Percentiles rank a stretch among this genome's conserved stretches.
These are phyloP conservation scores for Trichoderma polysporum DNA, from an alignment of 2,329 filamentous ascomycete species.

Conservation along the genomic window DNA sequence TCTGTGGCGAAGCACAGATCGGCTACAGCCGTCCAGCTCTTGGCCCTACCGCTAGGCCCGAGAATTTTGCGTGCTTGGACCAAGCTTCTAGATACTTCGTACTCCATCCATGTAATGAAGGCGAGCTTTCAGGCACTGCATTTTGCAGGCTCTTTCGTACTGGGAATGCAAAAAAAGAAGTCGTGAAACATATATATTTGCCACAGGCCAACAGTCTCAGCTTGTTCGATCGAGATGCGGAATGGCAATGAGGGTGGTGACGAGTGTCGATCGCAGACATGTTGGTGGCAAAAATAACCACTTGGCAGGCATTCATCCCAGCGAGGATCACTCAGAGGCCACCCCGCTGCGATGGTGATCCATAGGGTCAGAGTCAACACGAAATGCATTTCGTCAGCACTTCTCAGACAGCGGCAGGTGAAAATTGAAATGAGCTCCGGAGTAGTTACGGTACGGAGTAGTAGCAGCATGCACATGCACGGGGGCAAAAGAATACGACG, in stretches of 20 bases:
- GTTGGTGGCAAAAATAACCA: slow-evolving; percentile 6
- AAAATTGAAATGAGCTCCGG: neutral
- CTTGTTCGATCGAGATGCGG: neutral
- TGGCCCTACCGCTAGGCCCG: slow-evolving; percentile 8
- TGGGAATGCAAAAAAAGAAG: neutral
- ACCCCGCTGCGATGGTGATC: neutral
- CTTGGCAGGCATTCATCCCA: slow-evolving; percentile 1
- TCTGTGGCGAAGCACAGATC: slow-evolving; percentile 19
- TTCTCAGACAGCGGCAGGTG: neutral
- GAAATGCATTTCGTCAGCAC: neutral
- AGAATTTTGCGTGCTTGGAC: neutral
- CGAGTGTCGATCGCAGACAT: neutral
- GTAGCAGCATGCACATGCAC: neutral
- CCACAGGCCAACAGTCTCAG: too few species aligned
- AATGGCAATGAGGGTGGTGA: neutral
- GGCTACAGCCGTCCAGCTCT: slow-evolving; percentile 9
- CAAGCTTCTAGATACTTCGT: too few species aligned
- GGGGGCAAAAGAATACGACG: neutral
- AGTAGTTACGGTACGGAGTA: neutral
- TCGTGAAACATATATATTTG: too few species aligned
- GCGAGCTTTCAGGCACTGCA: neutral
- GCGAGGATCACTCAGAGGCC: slow-evolving; percentile 1
- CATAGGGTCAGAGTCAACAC: neutral
- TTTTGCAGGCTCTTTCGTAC: neutral
- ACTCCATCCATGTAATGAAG: too few species aligned